phyloP scores from a whole-genome alignment of 495 filamentous ascomycete genomes.

The Darksidea phi region DNA sequence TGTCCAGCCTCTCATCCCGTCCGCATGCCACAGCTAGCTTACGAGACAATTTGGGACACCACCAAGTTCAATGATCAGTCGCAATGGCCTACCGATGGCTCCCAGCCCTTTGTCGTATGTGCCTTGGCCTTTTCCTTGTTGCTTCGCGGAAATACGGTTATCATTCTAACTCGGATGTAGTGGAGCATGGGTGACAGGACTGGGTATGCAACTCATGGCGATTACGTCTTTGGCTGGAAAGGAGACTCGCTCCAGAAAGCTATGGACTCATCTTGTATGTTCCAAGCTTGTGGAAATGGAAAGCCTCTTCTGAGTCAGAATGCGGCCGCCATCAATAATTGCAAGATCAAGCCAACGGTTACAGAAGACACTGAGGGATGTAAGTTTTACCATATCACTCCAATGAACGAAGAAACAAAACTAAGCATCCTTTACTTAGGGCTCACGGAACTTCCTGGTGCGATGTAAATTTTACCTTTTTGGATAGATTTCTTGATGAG shows the following conservation, averaged over 20 bases:
- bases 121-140: no score
- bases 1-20: slow-evolving; percentile 15
- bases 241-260: neutral
- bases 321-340: neutral
- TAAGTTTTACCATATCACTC: no score
- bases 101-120: neutral
- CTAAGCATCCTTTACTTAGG: no score
- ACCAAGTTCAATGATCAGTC: slow-evolving; percentile 5
- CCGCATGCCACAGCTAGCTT: slow-evolving; percentile 2
- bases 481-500: no score
- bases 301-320: neutral
- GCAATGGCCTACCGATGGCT: neutral
- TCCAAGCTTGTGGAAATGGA: neutral
- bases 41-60: slow-evolving; percentile 14
- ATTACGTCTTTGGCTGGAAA: neutral
- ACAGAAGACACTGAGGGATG: neutral
- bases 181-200: neutral
- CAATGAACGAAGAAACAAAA: no score
- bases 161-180: no score
- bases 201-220: neutral
- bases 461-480: no score
- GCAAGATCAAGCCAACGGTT: neutral
- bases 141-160: no score
- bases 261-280: neutral
- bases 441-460: no score